Evolutionary conservation across 495 filamentous ascomycete species (phyloP), one percentile per base, ranked within the genome.

Genomic region (Aspergillus haitiensis): DNA sequence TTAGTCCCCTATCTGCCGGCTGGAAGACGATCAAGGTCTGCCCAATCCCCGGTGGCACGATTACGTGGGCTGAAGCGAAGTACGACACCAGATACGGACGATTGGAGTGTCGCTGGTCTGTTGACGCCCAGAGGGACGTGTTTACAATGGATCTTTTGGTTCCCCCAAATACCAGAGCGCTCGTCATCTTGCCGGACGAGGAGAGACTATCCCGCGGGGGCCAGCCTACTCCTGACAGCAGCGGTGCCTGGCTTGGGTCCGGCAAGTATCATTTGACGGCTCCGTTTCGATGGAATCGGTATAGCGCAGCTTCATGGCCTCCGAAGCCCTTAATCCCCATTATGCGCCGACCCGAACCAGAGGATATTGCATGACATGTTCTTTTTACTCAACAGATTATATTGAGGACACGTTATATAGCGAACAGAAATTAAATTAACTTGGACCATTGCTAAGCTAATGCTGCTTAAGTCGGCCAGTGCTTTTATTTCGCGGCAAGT

Each of bases 1-100:
- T 74, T 7, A 61, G 65, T 16, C 55, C 67, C 0, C 32, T 67
- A 0, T 52, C 56, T n/a, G 56, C 70, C 8, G 72, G 70, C 0
- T 75, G 72, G 72, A 67, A 64, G 15, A 35, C 55, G 11, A 50
- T 71, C 46, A 58, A 60, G 34, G 67, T 74, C 21, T 51, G 48
- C 8, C 70, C 70, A 4, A 42, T 67, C 7, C 72, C 72, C 6
- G 72, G 70, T 3, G 72, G 72, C 0, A 63, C 62, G 2, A 59
- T 11, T 60, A 64, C 39, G 0, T 61, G 52, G 12, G 71, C 69
- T 5, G 61, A 64, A 48, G 66, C 55, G 2, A 34, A 47, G 35
- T 70, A 71, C 53, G 67, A 70, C n/a, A 71, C 65, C 8, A 35
- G 63, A 10, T 73, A 70, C 61, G 71, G 71, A 12, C 53, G 58